phyloP scores from a whole-genome alignment of 192 early-diverging fungal genomes.

The Coemansia sp. region DNA sequence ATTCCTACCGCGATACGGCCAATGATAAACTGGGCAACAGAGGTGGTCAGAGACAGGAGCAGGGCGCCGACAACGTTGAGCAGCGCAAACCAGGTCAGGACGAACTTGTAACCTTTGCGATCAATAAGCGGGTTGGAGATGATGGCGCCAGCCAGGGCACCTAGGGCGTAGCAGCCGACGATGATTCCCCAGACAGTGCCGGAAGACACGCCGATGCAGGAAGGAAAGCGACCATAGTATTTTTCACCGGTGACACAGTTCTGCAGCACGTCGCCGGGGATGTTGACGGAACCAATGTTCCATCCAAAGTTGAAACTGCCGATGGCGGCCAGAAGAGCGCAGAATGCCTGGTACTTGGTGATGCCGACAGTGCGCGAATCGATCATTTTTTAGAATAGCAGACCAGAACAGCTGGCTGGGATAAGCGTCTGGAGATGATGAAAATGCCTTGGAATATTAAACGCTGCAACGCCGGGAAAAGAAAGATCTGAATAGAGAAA shows the following conservation, averaged over 20 bases:
- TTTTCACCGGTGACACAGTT: conserved; percentile 35
- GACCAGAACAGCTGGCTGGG: neutral
- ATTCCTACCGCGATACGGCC: conserved; percentile 77
- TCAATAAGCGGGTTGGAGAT: conserved; percentile 64
- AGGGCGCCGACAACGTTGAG: conserved; percentile 67
- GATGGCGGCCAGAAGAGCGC: conserved; percentile 46
- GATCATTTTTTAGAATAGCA: conserved; percentile 20
- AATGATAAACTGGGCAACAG: conserved; percentile 65
- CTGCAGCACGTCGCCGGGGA: conserved; percentile 58
- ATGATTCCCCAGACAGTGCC: conserved; percentile 60
- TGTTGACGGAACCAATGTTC: conserved; percentile 61
- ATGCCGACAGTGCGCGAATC: conserved; percentile 55
- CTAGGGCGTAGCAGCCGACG: conserved; percentile 63
- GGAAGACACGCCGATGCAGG: conserved; percentile 48
- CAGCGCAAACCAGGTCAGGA: conserved; percentile 70
- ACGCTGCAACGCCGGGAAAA: neutral
- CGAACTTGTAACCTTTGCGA: conserved; percentile 65
- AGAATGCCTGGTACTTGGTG: conserved; percentile 50
- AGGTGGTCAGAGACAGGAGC: conserved; percentile 63
- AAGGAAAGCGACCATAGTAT: conserved; percentile 54
- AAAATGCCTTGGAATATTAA: neutral
- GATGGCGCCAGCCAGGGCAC: conserved; percentile 70
- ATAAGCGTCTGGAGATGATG: neutral
- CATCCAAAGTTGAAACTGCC: conserved; percentile 59
- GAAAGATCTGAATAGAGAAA: neutral